A percentile compares a stretch with the other conserved stretches of the same genome.
Conservation (phyloP, 305 asterid species). For the Coffea humblotiana region DNA sequence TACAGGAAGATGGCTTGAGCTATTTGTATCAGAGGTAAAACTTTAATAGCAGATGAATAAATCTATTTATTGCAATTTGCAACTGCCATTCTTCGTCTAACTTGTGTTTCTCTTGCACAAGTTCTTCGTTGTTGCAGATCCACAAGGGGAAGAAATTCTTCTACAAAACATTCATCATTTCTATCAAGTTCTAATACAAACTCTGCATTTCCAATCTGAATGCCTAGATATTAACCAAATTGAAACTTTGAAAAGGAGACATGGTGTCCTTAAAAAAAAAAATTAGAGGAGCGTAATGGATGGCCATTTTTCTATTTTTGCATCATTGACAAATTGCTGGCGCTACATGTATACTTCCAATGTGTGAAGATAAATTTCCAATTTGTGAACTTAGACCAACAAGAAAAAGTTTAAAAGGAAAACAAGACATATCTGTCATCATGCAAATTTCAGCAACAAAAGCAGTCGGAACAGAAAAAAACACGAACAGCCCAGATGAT, state of each 20-base stretch:
- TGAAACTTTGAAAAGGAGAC: neutral
- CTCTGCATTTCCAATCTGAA: neutral
- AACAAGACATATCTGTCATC: neutral
- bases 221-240: neutral
- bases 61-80: constrained; percentile 16
- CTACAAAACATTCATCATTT: too few relatives aligned
- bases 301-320: too few relatives aligned
- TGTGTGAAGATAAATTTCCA: neutral
- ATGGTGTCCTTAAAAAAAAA: too few relatives aligned
- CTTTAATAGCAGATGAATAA: constrained; percentile 38
- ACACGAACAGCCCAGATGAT: neutral
- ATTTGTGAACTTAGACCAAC: neutral
- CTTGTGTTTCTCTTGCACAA: neutral
- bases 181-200: too few relatives aligned
- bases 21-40: constrained; percentile 39
- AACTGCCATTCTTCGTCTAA: neutral
- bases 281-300: too few relatives aligned
- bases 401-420: neutral
- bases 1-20: constrained; percentile 47
- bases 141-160: too few relatives aligned
- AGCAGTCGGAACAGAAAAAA: neutral
- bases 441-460: neutral
- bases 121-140: too few relatives aligned
- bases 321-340: neutral
- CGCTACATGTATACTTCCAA: neutral